These are phyloP conservation scores for Lichina pygmaea DNA, from an alignment of 495 filamentous ascomycete species.

Conservation along the genomic window DNA sequence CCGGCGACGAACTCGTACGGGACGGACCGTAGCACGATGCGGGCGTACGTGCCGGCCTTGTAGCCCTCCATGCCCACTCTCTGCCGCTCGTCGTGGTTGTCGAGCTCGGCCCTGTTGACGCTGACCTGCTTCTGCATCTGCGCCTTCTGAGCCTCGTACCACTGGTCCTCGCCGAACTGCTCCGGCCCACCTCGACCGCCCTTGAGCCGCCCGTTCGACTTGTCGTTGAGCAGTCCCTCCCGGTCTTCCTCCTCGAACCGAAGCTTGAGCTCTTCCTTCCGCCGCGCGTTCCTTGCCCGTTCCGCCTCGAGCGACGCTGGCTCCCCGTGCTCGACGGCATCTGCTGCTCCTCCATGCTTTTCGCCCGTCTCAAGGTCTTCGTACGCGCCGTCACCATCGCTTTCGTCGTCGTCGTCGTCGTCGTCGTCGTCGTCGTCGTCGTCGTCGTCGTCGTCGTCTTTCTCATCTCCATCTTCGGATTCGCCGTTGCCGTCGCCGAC, in stretches of 20 bases:
- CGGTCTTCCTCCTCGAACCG: slow-evolving; percentile 93
- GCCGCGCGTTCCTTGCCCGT: slow-evolving; percentile 66
- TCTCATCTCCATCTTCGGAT: slow-evolving; percentile 7
- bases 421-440: slow-evolving; percentile 22
- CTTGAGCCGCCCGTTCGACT: slow-evolving; percentile 36
- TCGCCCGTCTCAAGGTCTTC: slow-evolving; percentile 73
- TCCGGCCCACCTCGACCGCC: slow-evolving; percentile 27
- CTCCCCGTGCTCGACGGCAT: slow-evolving; percentile 10
- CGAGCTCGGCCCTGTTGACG: slow-evolving; percentile 86
- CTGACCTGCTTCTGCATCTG: slow-evolving; percentile 76
- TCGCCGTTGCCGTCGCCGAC: slow-evolving; percentile 2
- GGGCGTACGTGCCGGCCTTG: slow-evolving; percentile 80
- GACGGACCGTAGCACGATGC: slow-evolving; percentile 64
- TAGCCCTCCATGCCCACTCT: slow-evolving; percentile 66
- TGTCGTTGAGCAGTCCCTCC: slow-evolving; percentile 74
- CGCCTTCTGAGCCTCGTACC: slow-evolving; percentile 94
- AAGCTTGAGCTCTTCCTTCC: slow-evolving; percentile 81
- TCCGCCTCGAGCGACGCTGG: slow-evolving; percentile 41
- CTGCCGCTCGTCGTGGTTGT: slow-evolving; percentile 52
- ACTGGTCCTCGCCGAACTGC: slow-evolving; percentile 88
- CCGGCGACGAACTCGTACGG: slow-evolving; percentile 76
- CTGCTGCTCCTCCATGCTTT: slow-evolving; percentile 15
- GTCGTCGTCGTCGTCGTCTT: slow-evolving; percentile 9
- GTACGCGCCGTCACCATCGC: slow-evolving; percentile 69
- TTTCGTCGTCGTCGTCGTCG: slow-evolving; percentile 22